Conservation (phyloP, 305 asterid genomes). For the Lippia alba region DNA sequence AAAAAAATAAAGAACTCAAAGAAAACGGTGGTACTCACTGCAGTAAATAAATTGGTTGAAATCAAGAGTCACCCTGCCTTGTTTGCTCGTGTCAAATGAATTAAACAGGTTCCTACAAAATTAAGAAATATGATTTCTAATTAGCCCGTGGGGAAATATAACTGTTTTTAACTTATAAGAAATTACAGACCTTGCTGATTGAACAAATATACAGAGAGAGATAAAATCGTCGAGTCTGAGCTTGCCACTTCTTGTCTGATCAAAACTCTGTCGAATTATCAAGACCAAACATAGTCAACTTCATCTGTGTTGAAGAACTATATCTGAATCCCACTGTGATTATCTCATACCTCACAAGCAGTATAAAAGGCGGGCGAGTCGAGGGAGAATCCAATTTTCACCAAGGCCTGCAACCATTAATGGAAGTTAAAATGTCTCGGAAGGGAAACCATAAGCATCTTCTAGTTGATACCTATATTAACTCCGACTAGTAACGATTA, state of each 20-base stretch:
- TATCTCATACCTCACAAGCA: conserved; percentile 74
- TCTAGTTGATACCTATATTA: conserved; percentile 15
- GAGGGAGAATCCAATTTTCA: conserved; percentile 67
- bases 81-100: conserved; percentile 80
- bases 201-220: conserved; percentile 81
- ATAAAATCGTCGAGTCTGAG: conserved; percentile 81
- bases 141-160: not conserved
- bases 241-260: conserved; percentile 66
- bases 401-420: conserved; percentile 61
- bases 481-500: conserved; percentile 8
- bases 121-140: conserved; percentile 6
- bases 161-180: conserved; percentile 10
- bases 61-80: conserved; percentile 86
- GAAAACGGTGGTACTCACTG: conserved; percentile 53
- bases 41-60: conserved; percentile 83
- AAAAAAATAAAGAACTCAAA: not conserved
- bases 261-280: conserved; percentile 67
- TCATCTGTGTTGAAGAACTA: conserved; percentile 7
- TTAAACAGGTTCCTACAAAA: conserved; percentile 66
- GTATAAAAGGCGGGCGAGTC: conserved; percentile 89
- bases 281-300: conserved; percentile 26
- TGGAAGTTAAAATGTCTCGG: conserved; percentile 15
- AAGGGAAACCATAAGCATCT: conserved; percentile 29
- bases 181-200: conserved; percentile 68
- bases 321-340: not conserved